Percentiles rank a stretch among this genome's conserved stretches.
phyloP scores from a whole-genome alignment of 1,284 basidiomycete genomes.

The Caloboletus inedulis region DNA sequence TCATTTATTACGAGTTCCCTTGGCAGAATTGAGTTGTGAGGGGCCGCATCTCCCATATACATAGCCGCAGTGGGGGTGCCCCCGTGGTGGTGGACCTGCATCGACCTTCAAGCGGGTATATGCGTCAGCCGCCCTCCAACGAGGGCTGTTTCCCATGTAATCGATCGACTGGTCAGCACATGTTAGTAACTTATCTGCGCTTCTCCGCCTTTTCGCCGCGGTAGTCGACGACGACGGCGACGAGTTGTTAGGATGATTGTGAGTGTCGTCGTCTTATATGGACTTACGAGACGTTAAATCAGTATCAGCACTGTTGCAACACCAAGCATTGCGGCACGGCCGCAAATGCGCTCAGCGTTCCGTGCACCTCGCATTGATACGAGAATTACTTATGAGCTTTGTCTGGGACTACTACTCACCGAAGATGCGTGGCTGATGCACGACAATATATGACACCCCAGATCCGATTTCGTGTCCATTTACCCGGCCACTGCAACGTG shows the following conservation, averaged over 20 bases:
- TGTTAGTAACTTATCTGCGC: not conserved
- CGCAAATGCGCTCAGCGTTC: not conserved
- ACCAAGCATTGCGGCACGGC: not conserved
- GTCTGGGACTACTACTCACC: not conserved
- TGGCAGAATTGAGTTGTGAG: too few relatives aligned
- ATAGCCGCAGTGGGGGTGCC: too few relatives aligned
- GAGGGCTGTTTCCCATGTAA: not conserved
- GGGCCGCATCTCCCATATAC: too few relatives aligned
- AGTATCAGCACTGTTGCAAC: not conserved
- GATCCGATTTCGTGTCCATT: not conserved
- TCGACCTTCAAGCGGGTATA: too few relatives aligned
- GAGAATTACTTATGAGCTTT: not conserved
- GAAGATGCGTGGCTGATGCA: not conserved
- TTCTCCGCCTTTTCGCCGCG: not conserved
- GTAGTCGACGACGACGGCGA: not conserved
- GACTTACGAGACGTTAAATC: not conserved
- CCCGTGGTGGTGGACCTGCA: not conserved
- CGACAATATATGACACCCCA: not conserved
- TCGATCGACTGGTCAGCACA: not conserved
- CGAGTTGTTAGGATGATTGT: not conserved
- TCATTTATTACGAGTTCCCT: not conserved
- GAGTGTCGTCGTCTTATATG: not conserved
- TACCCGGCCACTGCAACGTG: slow-evolving; percentile 7
- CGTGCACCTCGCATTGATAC: not conserved
- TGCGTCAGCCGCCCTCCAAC: too few relatives aligned